A percentile compares a stretch with the other conserved stretches of the same genome.
Conservation (phyloP, 352 stramenopile species). For the Phytophthora fragariaefolia region DNA sequence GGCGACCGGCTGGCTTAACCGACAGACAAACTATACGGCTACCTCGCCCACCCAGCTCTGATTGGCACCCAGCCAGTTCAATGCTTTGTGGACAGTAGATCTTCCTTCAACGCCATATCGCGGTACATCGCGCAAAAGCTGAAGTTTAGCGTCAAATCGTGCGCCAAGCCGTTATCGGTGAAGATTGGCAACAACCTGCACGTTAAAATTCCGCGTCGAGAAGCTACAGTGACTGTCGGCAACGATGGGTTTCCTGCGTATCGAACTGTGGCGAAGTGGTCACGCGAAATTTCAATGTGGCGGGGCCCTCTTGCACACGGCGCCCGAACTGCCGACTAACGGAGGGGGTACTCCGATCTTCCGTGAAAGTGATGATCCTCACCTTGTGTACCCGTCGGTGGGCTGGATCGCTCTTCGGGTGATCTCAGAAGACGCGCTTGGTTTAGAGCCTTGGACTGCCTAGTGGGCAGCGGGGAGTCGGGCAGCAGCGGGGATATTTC, state of each 20-base stretch:
- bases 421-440: too few species aligned
- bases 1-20: slow-evolving; percentile 5
- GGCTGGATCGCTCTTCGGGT: too few species aligned
- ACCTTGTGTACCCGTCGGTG: too few species aligned
- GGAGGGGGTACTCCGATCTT: too few species aligned
- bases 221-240: neutral
- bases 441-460: too few species aligned
- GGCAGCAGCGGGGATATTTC: too few species aligned
- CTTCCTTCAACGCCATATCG: slow-evolving; percentile 10
- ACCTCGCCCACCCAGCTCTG: neutral
- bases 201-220: neutral
- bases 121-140: neutral
- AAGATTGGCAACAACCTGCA: slow-evolving; percentile 6
- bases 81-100: slow-evolving; percentile 14
- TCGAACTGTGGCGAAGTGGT: too few species aligned
- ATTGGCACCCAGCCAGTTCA: neutral
- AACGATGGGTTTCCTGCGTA: slow-evolving; percentile 7
- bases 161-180: neutral
- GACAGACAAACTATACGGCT: slow-evolving; percentile 16
- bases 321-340: too few species aligned
- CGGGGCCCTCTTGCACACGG: too few species aligned
- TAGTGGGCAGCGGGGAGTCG: too few species aligned
- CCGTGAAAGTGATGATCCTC: too few species aligned
- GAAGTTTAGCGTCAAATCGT: neutral
- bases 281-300: too few species aligned